These are phyloP conservation scores for Jacaranda copaia DNA, from an alignment of 257 asterid species.

Conservation along the genomic window DNA sequence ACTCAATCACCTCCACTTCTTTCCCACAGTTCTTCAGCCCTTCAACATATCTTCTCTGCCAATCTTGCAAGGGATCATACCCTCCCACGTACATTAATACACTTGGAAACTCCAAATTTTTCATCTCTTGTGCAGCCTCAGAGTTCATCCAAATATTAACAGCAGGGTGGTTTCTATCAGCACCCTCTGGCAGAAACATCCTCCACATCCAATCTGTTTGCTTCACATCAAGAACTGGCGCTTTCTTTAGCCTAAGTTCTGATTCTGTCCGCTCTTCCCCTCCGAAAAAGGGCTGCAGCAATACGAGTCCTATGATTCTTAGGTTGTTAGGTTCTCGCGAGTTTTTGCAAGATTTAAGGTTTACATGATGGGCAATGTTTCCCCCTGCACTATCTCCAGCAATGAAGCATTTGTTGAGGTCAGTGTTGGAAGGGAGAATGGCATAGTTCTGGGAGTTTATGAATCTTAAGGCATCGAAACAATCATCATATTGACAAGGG, in stretches of 20 bases:
- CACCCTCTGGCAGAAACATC: slow-evolving; percentile 44
- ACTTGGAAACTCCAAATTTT: slow-evolving; percentile 6
- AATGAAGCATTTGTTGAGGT: slow-evolving; percentile 31
- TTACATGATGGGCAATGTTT: slow-evolving; percentile 48
- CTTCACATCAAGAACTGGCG: slow-evolving; percentile 25
- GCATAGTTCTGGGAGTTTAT: slow-evolving; percentile 8
- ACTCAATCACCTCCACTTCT: slow-evolving; percentile 40
- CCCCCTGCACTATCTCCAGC: slow-evolving; percentile 50
- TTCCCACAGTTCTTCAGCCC: slow-evolving; percentile 39
- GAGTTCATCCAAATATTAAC: slow-evolving; percentile 23
- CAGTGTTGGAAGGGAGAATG: slow-evolving; percentile 33
- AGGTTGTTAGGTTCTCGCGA: not conserved
- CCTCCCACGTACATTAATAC: slow-evolving; percentile 36
- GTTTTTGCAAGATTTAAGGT: slow-evolving; percentile 11
- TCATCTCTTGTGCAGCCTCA: not conserved
- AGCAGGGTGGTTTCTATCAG: slow-evolving; percentile 36
- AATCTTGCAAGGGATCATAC: slow-evolving; percentile 42
- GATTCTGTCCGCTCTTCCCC: slow-evolving; percentile 36
- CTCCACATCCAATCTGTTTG: slow-evolving; percentile 38
- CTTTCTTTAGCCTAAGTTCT: slow-evolving; percentile 30
- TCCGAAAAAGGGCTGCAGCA: slow-evolving; percentile 17
- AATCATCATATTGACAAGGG: slow-evolving; percentile 46
- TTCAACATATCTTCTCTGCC: slow-evolving; percentile 39
- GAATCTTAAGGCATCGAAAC: slow-evolving; percentile 34
- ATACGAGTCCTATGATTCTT: slow-evolving; percentile 24